Percentiles rank a stretch among this genome's conserved stretches.
These are phyloP conservation scores for Aspergillus ellipticus DNA, from an alignment of 495 filamentous ascomycete genomes.

Conservation along the genomic window DNA sequence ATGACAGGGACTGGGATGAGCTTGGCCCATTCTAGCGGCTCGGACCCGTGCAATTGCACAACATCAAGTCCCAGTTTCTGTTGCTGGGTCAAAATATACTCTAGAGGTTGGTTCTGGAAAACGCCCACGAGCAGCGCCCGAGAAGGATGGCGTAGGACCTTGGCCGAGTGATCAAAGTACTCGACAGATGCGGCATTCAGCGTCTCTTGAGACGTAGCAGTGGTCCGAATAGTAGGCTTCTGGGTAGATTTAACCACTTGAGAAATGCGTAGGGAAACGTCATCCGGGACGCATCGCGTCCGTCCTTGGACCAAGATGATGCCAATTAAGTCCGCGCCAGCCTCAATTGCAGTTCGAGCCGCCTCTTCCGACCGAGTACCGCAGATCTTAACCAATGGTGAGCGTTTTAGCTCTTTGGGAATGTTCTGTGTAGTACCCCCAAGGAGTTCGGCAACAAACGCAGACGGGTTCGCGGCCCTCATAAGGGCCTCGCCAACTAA, in stretches of 20 bases:
- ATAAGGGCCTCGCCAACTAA: constrained; percentile 96
- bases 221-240: constrained; percentile 45
- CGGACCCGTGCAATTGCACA: constrained; percentile 86
- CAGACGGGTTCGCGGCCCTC: constrained; percentile 73
- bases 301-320: constrained; percentile 85
- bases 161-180: constrained; percentile 60
- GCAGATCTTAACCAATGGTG: constrained; percentile 86
- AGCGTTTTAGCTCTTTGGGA: constrained; percentile 16
- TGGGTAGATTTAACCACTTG: constrained; percentile 62
- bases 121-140: constrained; percentile 86
- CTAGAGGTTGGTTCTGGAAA: constrained; percentile 85
- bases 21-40: constrained; percentile 86
- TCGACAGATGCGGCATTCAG: constrained; percentile 43
- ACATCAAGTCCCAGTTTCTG: constrained; percentile 76
- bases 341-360: constrained; percentile 73
- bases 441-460: constrained; percentile 79
- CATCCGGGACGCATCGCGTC: constrained; percentile 71
- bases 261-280: constrained; percentile 77
- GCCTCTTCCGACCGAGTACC: constrained; percentile 85
- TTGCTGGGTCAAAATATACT: constrained; percentile 73
- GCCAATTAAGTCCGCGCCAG: constrained; percentile 87
- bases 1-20: constrained; percentile 89
- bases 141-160: constrained; percentile 48
- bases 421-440: constrained; percentile 45
- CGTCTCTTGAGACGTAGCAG: constrained; percentile 12